Evolutionary conservation across 2,329 filamentous ascomycete genomes (phyloP), one percentile per base, ranked within the genome.

Genomic region (Beauveria scarabaeidicola): DNA sequence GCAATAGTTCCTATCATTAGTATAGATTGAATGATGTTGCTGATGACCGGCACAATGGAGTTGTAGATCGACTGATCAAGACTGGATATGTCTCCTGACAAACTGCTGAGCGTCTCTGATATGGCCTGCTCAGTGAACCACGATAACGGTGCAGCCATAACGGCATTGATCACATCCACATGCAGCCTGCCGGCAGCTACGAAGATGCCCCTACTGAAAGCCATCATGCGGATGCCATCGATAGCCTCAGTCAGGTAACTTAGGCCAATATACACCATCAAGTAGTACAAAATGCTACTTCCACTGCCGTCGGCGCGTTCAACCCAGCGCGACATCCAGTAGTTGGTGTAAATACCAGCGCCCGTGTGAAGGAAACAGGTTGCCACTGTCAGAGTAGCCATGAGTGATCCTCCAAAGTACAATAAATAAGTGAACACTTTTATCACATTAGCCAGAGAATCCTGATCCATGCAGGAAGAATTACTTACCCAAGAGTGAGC

Each of bases 171-270:
- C 53, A 84, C 77, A 53, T 76, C 75, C 11, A 73, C 72, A 69
- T 84, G 82, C 44, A 84, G 74, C 38, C 69, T 74, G 32, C 74
- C 74, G 1, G 80, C 82, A 2, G 82, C 82, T 15, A 72, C 70
- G 82, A 81, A 84, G 9, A 77, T 77, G n/a, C 81, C 81, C 63
- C 76, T 77, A 64, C 80, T 79, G 64, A 81, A 83, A 29, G 76
- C 69, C 46, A 78, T 66, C 52, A 77, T 75, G 51, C 36, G 25
- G 5, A 59, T 27, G 1, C 36, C 56, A 15, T 59, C 56, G n/a
- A 58, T 23, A 25, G 38, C 47, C 25, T 58, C 56, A 11, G 38
- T 44, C 7, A 51, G 38, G 47, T 15, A 72, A 9, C 40, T 72
- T 17, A 75, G 46, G 3, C 72, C 76, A 47, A 73, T 76, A 29